Evolutionary conservation across 768 basidiomycete species (phyloP), one percentile per base, ranked within the genome.

Genomic region (Mycena filopes): DNA sequence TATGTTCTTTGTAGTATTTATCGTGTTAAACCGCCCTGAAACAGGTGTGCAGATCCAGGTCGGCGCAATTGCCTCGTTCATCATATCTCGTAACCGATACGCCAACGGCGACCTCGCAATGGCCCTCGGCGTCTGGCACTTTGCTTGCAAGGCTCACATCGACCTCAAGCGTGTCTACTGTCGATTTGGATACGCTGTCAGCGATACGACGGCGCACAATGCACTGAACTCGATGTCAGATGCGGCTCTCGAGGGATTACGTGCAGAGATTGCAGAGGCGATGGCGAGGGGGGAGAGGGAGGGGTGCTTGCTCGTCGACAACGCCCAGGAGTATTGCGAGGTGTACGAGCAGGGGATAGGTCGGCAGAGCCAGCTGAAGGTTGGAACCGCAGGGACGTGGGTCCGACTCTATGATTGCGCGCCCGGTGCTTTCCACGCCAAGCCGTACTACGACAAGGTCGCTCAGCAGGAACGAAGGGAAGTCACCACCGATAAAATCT

Each of bases 41-140:
- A n/a, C n/a, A n/a, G n/a, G n/a, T n/a, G n/a, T n/a, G n/a, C n/a
- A n/a, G 33, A 33, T 33, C 33, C 33, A 33, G 12, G 33, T 33
- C 7, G 33, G 26, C 2, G 70, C 71, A 0, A 62, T 74, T 2
- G 58, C 57, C 40, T 62, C 71, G 0, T 71, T 74, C 45, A 55
- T 70, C 12, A 18, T 74, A 15, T 40, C 63, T 3, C 56, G 63
- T 10, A 71, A 75, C 29, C 64, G 42, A 6, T 72, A 66, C 46
- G 74, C 72, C 16, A 71, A 65, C 45, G 60, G 68, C 6, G 68
- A 73, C 56, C 61, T 75, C 2, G 66, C 72, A 13, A 31, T 75
- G 55, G 50, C 31, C 1, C 63, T 74, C 7, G 71, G 68, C 11
- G 47, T 72, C 31, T 74, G 68, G 71, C 71, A 72, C 46, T 33